These are phyloP conservation scores for Candolleomyces aberdarensis DNA, from an alignment of 768 basidiomycete species.

Conservation along the genomic window DNA sequence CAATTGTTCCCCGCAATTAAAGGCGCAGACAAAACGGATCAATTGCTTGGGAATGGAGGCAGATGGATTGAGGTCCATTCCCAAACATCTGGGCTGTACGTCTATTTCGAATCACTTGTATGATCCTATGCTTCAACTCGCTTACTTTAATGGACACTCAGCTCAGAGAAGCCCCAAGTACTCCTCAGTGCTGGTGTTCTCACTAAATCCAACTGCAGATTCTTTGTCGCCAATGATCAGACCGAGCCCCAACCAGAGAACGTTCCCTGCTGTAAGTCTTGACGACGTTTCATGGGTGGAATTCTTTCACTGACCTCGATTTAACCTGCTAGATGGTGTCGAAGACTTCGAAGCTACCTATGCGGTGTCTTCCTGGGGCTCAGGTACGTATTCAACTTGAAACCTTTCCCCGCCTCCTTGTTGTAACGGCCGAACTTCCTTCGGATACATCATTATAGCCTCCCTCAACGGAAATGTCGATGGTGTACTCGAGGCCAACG, in stretches of 20 bases:
- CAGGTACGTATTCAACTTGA: slow-evolving; percentile 1
- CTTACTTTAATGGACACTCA: not conserved
- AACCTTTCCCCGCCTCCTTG: not conserved
- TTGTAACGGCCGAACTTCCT: not conserved
- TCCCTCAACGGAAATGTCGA: slow-evolving; percentile 18
- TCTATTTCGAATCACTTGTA: not conserved
- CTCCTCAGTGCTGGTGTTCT: slow-evolving; percentile 29
- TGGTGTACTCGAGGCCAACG: slow-evolving; percentile 24
- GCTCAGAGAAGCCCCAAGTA: slow-evolving; percentile 28
- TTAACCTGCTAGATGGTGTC: slow-evolving; percentile 9
- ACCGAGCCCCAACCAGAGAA: slow-evolving; percentile 16
- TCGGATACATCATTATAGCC: slow-evolving; percentile 3
- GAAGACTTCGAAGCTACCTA: slow-evolving; percentile 19
- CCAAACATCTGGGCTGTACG: slow-evolving; percentile 14
- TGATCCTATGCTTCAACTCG: not conserved
- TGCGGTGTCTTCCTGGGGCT: slow-evolving; percentile 25
- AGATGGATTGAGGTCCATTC: slow-evolving; percentile 29
- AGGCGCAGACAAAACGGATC: slow-evolving; percentile 6
- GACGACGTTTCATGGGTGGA: too few species aligned
- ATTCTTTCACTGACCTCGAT: not conserved
- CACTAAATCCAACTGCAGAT: slow-evolving; percentile 17
- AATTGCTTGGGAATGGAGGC: slow-evolving; percentile 24
- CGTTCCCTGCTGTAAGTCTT: slow-evolving; percentile 15
- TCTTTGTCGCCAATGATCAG: slow-evolving; percentile 29
- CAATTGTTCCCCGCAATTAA: slow-evolving; percentile 19